Evolutionary conservation across 2,329 filamentous ascomycete genomes (phyloP).

Genomic region (Hypoxylon sp.): DNA sequence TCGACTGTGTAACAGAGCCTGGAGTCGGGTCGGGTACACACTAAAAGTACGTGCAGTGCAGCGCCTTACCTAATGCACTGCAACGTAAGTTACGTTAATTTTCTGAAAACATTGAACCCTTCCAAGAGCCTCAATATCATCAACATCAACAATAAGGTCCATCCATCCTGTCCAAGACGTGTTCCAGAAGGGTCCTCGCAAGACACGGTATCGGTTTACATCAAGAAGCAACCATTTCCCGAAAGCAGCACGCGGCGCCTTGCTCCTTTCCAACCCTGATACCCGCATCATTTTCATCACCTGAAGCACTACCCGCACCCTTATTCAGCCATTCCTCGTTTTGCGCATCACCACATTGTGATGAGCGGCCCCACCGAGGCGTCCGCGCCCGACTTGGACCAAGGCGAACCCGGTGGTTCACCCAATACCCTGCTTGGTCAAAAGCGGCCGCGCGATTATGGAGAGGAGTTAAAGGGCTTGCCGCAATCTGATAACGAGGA

Average conservation of each 20-base stretch:
- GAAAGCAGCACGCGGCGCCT: background rate
- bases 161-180: slow-evolving; percentile 1
- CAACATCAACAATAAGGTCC: slow-evolving; percentile 16
- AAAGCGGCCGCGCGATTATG: slow-evolving; percentile 53
- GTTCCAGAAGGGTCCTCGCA: slow-evolving; percentile 8
- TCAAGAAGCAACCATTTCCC: background rate
- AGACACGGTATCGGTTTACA: background rate
- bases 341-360: slow-evolving; percentile 17
- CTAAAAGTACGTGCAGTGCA: slow-evolving; percentile 1
- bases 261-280: background rate
- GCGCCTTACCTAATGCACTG: slow-evolving; percentile 7
- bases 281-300: background rate
- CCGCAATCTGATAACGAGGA: slow-evolving; percentile 47
- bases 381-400: slow-evolving; percentile 34
- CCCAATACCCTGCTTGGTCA: slow-evolving; percentile 38
- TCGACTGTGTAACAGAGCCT: background rate
- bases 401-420: slow-evolving; percentile 24
- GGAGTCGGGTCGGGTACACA: background rate
- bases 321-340: background rate
- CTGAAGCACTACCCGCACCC: background rate
- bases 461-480: slow-evolving; percentile 53
- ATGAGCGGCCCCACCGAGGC: slow-evolving; percentile 25
- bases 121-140: slow-evolving; percentile 46
- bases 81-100: slow-evolving; percentile 21
- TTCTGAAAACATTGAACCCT: slow-evolving; percentile 15